Evolutionary conservation across 1,139 yeast genomes (phyloP).

Genomic region (Yamadazyma diospyri): DNA sequence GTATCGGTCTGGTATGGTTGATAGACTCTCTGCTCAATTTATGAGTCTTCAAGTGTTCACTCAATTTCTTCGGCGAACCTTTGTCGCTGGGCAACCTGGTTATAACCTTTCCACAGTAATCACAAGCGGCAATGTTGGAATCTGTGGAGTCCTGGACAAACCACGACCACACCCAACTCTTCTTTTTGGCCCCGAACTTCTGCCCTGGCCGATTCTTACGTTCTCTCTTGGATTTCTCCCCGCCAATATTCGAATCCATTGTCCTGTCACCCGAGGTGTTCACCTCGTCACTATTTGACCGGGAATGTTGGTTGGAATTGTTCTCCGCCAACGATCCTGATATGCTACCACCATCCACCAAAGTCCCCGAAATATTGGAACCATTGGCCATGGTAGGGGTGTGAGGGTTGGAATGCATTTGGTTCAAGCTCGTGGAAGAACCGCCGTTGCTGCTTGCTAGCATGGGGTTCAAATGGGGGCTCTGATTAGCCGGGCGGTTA

Average conservation of each 20-base stretch:
- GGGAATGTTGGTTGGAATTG: background rate
- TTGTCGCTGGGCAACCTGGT: conserved; percentile 49
- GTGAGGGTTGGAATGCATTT: background rate
- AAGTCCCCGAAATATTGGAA: too few relatives aligned
- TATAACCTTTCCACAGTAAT: conserved; percentile 48
- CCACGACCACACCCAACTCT: conserved; percentile 65
- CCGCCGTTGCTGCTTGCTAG: background rate
- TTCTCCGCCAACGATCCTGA: too few relatives aligned
- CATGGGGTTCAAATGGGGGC: background rate
- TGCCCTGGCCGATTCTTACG: conserved; percentile 47
- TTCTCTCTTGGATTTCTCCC: conserved; percentile 18
- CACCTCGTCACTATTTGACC: too few relatives aligned
- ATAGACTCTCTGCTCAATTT: conserved; percentile 39
- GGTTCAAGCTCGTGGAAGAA: background rate
- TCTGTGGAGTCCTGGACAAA: conserved; percentile 48
- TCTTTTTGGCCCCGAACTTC: conserved; percentile 55
- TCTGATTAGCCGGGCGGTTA: conserved; percentile 2
- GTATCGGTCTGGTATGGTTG: conserved; percentile 32
- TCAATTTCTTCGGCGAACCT: conserved; percentile 57
- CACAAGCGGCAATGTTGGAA: conserved; percentile 53
- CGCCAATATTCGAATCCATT: background rate
- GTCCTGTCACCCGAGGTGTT: too few relatives aligned
- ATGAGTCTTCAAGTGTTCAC: conserved; percentile 56
- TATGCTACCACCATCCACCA: too few relatives aligned
- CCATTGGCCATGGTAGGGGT: too few relatives aligned